Percentiles rank a stretch among this genome's conserved stretches.
Evolutionary conservation across 2,329 filamentous ascomycete species (phyloP).

Genomic region (Cercospora sp.): DNA sequence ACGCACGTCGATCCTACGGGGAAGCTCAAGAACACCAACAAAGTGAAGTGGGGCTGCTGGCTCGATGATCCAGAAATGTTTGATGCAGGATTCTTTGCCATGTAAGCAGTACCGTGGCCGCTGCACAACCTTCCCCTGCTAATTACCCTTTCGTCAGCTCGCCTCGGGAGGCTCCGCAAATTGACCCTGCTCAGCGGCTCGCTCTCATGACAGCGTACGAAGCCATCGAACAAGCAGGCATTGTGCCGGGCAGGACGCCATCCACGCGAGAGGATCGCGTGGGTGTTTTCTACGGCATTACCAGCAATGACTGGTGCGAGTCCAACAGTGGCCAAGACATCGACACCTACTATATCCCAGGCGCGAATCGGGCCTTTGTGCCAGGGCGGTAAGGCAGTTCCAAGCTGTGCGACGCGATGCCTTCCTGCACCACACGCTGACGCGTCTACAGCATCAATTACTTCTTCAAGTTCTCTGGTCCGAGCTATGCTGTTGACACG

Average conservation of each 20-base stretch:
- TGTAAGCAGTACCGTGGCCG: constrained; percentile 18
- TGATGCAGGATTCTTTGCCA: constrained; percentile 45
- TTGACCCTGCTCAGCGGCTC: no score
- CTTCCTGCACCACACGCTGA: not conserved
- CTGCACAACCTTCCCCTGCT: no score
- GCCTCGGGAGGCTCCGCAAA: no score
- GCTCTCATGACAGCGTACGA: no score
- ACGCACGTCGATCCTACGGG: constrained; percentile 43
- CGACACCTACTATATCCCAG: no score
- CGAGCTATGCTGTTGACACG: constrained; percentile 30
- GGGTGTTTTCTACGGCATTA: constrained; percentile 39
- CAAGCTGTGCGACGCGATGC: no score
- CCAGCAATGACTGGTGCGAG: constrained; percentile 36
- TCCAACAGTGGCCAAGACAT: constrained; percentile 13
- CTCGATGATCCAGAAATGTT: constrained; percentile 41
- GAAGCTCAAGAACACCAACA: constrained; percentile 30
- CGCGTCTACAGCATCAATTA: constrained; percentile 29
- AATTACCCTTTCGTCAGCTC: no score
- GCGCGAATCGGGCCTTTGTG: no score
- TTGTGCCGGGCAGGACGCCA: constrained; percentile 30
- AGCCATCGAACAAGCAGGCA: no score
- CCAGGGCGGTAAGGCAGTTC: no score
- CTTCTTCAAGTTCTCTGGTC: constrained; percentile 31
- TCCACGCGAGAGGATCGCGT: constrained; percentile 34
- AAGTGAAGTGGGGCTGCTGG: constrained; percentile 39